Evolutionary conservation across 805 yeast species (phyloP).

Genomic region (Metschnikowia continentalis): DNA sequence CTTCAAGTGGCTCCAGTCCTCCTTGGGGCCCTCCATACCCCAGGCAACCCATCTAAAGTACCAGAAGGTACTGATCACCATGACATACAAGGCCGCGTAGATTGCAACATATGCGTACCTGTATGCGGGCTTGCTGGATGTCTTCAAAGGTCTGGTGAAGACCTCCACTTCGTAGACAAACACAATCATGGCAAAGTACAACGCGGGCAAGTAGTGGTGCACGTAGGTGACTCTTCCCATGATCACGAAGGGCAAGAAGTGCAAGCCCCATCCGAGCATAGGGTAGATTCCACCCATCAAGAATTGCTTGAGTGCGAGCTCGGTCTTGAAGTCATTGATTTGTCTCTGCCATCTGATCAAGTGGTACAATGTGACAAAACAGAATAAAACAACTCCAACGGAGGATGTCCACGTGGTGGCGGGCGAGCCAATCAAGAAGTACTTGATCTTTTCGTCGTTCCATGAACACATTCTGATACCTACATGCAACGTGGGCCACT

Average conservation of each 20-base stretch:
- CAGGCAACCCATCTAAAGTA: constrained; percentile 65
- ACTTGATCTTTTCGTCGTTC: constrained; percentile 52
- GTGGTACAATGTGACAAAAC: constrained; percentile 40
- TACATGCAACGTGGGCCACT: constrained; percentile 68
- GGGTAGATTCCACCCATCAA: constrained; percentile 78
- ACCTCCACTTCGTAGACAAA: constrained; percentile 58
- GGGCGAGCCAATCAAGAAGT: constrained; percentile 69
- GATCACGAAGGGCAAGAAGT: constrained; percentile 79
- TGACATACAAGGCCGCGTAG: constrained; percentile 44
- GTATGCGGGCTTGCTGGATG: constrained; percentile 7
- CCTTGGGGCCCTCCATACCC: constrained; percentile 65
- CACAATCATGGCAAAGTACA: constrained; percentile 88
- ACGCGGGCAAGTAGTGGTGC: constrained; percentile 94
- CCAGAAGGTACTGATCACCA: constrained; percentile 55
- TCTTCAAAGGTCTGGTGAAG: constrained; percentile 24
- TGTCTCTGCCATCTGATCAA: constrained; percentile 71
- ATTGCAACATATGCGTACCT: constrained; percentile 20
- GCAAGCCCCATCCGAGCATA: constrained; percentile 85
- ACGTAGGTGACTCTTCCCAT: constrained; percentile 98
- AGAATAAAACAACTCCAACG: constrained; percentile 51
- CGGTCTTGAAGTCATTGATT: constrained; percentile 45
- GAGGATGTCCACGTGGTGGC: constrained; percentile 67
- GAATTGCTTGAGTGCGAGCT: constrained; percentile 47
- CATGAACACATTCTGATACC: constrained; percentile 80
- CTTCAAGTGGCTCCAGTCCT: constrained; percentile 36